phyloP scores from a whole-genome alignment of 768 basidiomycete species.

The Lentinus brumalis region DNA sequence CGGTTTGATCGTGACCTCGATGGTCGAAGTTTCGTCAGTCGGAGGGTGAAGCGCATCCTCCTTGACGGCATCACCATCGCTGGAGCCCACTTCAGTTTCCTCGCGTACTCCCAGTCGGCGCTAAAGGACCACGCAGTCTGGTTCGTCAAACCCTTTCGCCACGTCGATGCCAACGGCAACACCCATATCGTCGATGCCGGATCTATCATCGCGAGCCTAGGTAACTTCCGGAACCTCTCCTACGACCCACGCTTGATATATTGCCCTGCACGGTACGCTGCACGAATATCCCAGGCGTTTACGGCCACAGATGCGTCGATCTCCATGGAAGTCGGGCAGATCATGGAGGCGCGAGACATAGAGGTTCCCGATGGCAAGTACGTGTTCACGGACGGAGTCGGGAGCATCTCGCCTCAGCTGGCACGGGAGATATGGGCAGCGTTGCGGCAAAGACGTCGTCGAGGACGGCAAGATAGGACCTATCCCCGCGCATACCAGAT shows the following conservation, averaged over 20 bases:
- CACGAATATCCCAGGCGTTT: conserved; percentile 73
- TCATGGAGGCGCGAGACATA: conserved; percentile 50
- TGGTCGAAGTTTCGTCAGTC: conserved; percentile 48
- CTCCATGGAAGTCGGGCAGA: conserved; percentile 41
- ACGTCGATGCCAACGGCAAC: conserved; percentile 21
- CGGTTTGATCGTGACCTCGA: conserved; percentile 61
- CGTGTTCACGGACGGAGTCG: conserved; percentile 73
- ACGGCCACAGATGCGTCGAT: conserved; percentile 69
- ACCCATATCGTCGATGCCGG: conserved; percentile 32
- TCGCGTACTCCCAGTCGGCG: conserved; percentile 76
- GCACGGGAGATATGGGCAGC: conserved; percentile 50
- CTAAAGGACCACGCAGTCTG: conserved; percentile 59
- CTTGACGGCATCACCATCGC: conserved; percentile 53
- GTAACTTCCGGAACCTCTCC: conserved; percentile 49
- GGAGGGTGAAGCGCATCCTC: conserved; percentile 49
- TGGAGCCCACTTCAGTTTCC: conserved; percentile 56
- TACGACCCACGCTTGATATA: conserved; percentile 50
- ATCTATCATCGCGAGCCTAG: conserved; percentile 56
- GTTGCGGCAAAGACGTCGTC: conserved; percentile 40
- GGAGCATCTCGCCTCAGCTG: conserved; percentile 58
- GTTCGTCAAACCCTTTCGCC: conserved; percentile 63
- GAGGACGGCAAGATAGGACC: conserved; percentile 36
- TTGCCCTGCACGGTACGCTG: conserved; percentile 72
- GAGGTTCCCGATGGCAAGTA: conserved; percentile 35
- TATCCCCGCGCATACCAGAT: conserved; percentile 59